Conservation (phyloP, 2,329 filamentous ascomycete species). For the Boeremia lycopersici region DNA sequence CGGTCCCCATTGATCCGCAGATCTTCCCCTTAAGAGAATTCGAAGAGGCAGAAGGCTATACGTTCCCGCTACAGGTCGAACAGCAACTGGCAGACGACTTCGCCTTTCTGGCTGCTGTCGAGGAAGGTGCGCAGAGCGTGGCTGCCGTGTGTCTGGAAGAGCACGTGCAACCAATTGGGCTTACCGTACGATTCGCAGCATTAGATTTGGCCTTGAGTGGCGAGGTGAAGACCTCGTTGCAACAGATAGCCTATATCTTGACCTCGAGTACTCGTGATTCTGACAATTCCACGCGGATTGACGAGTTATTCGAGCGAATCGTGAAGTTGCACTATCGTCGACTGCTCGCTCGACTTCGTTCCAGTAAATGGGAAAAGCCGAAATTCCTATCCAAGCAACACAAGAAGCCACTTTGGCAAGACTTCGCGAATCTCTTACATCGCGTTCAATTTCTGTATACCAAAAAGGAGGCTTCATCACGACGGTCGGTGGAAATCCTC, state of each 20-base stretch:
- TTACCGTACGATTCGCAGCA: slow-evolving; percentile 10
- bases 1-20: slow-evolving; percentile 10
- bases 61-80: slow-evolving; percentile 1
- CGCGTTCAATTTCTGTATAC: slow-evolving; percentile 9
- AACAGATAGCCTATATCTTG: background rate
- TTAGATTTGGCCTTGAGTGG: background rate
- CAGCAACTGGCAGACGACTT: slow-evolving; percentile 14
- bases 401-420: slow-evolving; percentile 12
- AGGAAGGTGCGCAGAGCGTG: slow-evolving; percentile 15
- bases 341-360: slow-evolving; percentile 10
- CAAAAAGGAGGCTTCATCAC: slow-evolving; percentile 2
- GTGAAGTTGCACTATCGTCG: slow-evolving; percentile 8
- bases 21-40: background rate
- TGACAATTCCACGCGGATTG: background rate
- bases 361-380: slow-evolving; percentile 13
- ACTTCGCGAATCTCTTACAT: slow-evolving; percentile 7
- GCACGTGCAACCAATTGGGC: background rate
- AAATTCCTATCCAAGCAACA: slow-evolving; percentile 12
- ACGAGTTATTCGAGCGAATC: slow-evolving; percentile 1
- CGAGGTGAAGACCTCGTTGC: slow-evolving; percentile 2
- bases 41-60: background rate
- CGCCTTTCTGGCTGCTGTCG: slow-evolving; percentile 9
- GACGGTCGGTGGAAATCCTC: background rate
- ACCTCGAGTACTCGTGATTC: background rate
- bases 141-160: slow-evolving; percentile 13